Conservation (phyloP, 208 protist genomes). For the Acanthamoeba lenticulata region DNA sequence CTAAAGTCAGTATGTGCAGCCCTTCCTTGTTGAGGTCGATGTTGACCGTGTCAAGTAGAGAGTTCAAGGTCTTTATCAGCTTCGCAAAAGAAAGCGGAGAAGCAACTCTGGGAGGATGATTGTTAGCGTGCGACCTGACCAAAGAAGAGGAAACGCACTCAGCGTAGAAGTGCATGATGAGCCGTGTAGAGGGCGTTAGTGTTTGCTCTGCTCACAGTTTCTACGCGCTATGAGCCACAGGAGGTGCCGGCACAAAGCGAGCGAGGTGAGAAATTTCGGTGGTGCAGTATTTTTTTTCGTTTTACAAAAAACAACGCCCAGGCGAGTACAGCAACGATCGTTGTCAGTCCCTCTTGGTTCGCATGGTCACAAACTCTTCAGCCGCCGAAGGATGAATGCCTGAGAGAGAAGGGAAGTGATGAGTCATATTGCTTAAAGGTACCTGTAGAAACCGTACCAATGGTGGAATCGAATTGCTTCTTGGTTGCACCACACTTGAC, state of each 20-base stretch:
- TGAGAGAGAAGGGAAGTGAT: neutral
- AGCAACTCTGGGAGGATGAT: neutral
- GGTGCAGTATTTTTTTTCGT: no score
- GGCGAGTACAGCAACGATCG: no score
- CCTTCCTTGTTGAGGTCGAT: neutral
- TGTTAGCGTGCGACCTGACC: neutral
- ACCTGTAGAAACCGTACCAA: neutral
- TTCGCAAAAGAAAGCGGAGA: neutral
- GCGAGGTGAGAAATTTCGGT: no score
- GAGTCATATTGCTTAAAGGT: neutral
- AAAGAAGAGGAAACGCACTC: neutral
- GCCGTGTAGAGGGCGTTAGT: no score
- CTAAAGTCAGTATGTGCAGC: neutral
- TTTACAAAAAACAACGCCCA: no score
- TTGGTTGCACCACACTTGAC: neutral
- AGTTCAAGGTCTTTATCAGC: conserved; percentile 19
- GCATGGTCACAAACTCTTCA: neutral
- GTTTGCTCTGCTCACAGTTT: no score
- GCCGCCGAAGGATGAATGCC: neutral
- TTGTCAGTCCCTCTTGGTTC: neutral
- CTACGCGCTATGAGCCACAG: no score
- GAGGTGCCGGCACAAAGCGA: no score
- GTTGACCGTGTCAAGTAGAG: neutral
- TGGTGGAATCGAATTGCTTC: neutral
- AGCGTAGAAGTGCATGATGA: neutral